Base-by-base conservation (phyloP, 169 alveolate species). In the Babesia bigemina region DNA sequence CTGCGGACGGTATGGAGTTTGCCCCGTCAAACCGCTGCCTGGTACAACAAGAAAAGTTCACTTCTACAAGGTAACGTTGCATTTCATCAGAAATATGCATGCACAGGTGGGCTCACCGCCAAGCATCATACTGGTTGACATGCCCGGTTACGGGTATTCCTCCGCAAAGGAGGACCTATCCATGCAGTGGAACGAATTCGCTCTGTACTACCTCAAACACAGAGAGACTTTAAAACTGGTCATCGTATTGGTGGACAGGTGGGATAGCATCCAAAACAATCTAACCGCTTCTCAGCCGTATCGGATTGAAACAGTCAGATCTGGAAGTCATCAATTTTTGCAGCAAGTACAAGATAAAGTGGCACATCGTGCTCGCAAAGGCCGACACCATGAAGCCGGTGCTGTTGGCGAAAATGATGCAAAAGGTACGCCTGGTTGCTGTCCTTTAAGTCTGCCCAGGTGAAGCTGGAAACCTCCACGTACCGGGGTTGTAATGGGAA, bases 81-180 rank as follows among this genome's bases (percentile, higher is more conserved):
- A 11, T 33, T 33, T 17, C 24, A 17, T 4, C 26, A 16, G 0
- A 13, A 21, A 42, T 12, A 24, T 48, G n/a, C 55, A 28, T 36
- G 28, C 45, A n/a, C 57, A 84, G 91, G 85, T 84, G 52, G 93
- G 91, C 2, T 63, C 85, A 28, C 93, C 93, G 19, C 83, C 92
- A 26, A 82, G 72, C 50, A 58, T 91, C 47, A 79, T 90, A 75
- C 59, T 91, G 52, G 94, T 91, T 9, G 94, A 91, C 77, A 65
- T 91, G 72, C 94, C 94, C 48, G 93, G 92, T n/a, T 91, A 87
- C 60, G 91, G 92, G 28, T 86, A 78, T 58, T 86, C 91, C 17
- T 61, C 79, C 16, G 74, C 83, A 62, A 76, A 83, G 49, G 94
- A 91, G 69, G 92, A 84, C 58, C 47, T 75, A 29, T 63, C 86